Evolutionary conservation across 495 filamentous ascomycete genomes (phyloP), one percentile per base, ranked within the genome.

Genomic region (Penicillium paradoxum): DNA sequence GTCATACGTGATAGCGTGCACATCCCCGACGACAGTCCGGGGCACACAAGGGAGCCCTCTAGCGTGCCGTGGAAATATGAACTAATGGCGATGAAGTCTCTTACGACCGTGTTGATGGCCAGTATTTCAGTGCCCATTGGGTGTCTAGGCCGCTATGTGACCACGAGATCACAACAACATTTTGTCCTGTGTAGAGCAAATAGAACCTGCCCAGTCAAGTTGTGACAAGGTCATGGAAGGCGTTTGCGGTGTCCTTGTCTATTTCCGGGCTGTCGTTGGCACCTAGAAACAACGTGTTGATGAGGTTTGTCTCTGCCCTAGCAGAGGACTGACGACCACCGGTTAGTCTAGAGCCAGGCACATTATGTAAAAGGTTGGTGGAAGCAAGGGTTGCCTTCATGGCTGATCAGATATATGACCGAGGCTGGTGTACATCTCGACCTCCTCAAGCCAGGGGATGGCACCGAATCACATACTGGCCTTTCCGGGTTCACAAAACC

Each of bases 91-190:
- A 80, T 68, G 49, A 73, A 68, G 48, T 79, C 71, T 22, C 59
- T 64, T 2, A 71, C 66, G 4, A 58, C 57, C 65, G 60, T 0
- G 73, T 71, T 2, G 70, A 73, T 2, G 74, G 76, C 77, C 75
- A 82, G 68, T 80, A 80, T 52, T 79, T 78, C 51, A 75, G 64
- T 11, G 69, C 73, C 77, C 76, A 80, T 56, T 80, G 76, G 1
- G 66, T 65, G 46, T 73, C 53, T 13, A 81, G 56, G 30, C 60
- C 67, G 18, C 77, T 76, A 58, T 81, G 75, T 3, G 71, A 76
- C 76, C 78, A 80, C 14, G 62, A 66, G 6, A 80, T 59, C 9
- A 76, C 63, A 10, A 68, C 58, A 6, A 76, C 64, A 1, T 70
- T 66, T 24, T 51, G 37, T 7, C 60, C 38, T 27, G 57, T 38